Evolutionary conservation across 208 protist species (phyloP), one percentile per base, ranked within the genome.

Genomic region (Balamuthia mandrillaris): DNA sequence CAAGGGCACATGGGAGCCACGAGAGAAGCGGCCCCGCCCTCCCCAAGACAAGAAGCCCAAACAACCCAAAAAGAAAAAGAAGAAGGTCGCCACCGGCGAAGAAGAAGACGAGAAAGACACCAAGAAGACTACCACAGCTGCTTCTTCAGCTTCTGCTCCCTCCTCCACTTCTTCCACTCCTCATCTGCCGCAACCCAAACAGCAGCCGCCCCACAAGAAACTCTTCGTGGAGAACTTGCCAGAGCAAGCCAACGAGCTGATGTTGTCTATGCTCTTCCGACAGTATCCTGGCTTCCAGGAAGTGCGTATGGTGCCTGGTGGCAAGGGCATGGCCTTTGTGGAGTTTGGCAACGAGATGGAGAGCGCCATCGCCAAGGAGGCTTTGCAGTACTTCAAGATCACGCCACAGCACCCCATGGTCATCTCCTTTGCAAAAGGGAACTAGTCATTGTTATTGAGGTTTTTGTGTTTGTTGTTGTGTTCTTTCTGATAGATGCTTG

Each of bases 221-320:
- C 88, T 94, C 18, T 94, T 94, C 63, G 87, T 94, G 47, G 68
- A 92, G 83, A 93, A 94, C 72, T 84, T 94, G 45, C 91, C 92
- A 3, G 87, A 86, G 21, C 29, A 84, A 52, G 81, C 70, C 45
- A 92, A 86, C 77, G 79, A 88, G 49, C 56, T 86, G 49, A 91
- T 91, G 89, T 74, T 94, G 27, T 58, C 52, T 35, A 85, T 91
- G 89, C 85, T 94, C 35, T 92, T 93, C 84, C 60, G 72, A 66
- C 89, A 92, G 88, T 93, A 88, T 66, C 87, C 83, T 35, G 89
- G 91, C 24, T 94, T 90, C 63, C 70, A 87, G 78, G 87, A 93
- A 52, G 90, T 91, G 31, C 81, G 86, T 51, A 84, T 92, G 44
- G 89, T 93, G 41, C 88, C 90, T 10, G 65, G 54, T 42, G 89